These are phyloP conservation scores for Ricinus communis DNA, from an alignment of 345 rosid species.

Conservation along the genomic window DNA sequence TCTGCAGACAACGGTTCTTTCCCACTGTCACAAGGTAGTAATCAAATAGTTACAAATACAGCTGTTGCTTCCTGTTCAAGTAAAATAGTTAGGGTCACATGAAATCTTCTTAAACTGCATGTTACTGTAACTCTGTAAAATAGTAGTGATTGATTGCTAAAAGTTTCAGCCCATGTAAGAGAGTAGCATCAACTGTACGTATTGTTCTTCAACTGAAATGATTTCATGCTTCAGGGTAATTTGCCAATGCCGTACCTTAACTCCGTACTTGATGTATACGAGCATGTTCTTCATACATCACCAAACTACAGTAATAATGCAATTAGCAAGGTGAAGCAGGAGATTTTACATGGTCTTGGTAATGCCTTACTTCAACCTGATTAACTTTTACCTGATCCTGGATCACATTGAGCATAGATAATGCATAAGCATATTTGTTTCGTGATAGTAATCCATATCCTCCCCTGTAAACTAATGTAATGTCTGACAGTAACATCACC, in stretches of 20 bases:
- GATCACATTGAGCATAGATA: not conserved
- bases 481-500: not conserved
- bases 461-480: not conserved
- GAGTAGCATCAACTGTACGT: not conserved
- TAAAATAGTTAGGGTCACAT: not conserved
- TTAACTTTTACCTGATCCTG: not conserved
- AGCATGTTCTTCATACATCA: slow-evolving; percentile 71
- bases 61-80: slow-evolving; percentile 8
- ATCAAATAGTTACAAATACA: slow-evolving; percentile 5
- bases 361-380: slow-evolving; percentile 33
- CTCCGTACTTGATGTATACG: slow-evolving; percentile 79
- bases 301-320: slow-evolving; percentile 55
- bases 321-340: slow-evolving; percentile 81
- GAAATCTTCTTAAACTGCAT: slow-evolving; percentile 4
- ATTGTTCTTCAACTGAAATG: slow-evolving; percentile 12
- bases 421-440: not conserved
- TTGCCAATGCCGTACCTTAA: slow-evolving; percentile 76
- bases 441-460: not conserved
- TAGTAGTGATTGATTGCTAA: not conserved
- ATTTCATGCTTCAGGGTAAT: slow-evolving; percentile 48
- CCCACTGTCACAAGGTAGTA: slow-evolving; percentile 78
- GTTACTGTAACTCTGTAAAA: not conserved
- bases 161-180: not conserved
- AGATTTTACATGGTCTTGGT: slow-evolving; percentile 88
- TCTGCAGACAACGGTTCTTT: slow-evolving; percentile 74